phyloP scores from a whole-genome alignment of 2,329 filamentous ascomycete species.

The Talaromyces marneffei region DNA sequence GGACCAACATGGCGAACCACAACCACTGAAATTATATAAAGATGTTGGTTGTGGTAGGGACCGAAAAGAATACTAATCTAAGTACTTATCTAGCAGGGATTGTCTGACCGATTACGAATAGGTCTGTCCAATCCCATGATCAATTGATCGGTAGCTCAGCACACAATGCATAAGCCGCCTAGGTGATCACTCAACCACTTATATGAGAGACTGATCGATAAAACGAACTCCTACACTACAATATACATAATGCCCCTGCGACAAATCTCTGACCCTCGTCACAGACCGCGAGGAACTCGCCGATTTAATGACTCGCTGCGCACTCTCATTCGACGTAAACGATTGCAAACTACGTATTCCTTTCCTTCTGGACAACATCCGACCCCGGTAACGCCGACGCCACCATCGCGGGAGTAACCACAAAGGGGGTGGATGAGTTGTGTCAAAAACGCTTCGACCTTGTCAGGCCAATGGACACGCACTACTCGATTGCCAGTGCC shows the following conservation, averaged over 20 bases:
- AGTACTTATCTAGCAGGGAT: background rate
- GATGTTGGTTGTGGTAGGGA: background rate
- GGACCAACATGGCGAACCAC: background rate
- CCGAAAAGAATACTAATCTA: background rate
- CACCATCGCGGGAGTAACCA: background rate
- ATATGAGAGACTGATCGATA: background rate
- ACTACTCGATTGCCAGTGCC: background rate
- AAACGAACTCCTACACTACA: background rate
- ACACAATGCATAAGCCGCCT: background rate
- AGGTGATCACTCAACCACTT: background rate
- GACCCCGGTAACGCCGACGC: background rate
- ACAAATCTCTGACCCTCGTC: background rate
- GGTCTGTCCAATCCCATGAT: background rate
- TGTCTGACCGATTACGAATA: background rate
- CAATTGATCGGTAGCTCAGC: background rate
- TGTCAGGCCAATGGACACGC: conserved; percentile 1
- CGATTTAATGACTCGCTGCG: background rate
- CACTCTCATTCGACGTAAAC: background rate
- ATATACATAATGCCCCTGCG: background rate
- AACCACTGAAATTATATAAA: background rate
- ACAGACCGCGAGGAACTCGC: background rate
- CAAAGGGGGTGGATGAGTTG: background rate
- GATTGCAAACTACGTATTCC: background rate
- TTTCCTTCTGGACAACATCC: background rate
- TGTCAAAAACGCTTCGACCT: background rate